Base-by-base conservation (phyloP, 306 rosid species). In the Quercus mongolica region DNA sequence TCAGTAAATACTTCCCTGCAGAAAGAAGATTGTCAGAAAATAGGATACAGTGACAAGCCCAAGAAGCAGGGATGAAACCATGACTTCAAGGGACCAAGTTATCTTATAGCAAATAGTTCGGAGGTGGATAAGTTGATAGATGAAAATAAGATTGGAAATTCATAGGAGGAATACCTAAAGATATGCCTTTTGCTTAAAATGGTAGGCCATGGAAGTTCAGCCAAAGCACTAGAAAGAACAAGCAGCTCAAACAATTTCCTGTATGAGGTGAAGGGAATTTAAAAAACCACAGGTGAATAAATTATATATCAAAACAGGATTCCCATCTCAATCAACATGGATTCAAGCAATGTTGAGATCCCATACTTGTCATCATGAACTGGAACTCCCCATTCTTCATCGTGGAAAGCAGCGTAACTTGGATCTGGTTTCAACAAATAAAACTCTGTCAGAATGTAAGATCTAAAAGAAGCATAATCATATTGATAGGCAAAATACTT, bases 381-480 rank as follows among this genome's bases (percentile, higher is more conserved):
- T 5, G 97, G 93, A 83, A 90, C 84, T 67, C 97, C 97, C 97
- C 97, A 92, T 87, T 90, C 97, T 83, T 89, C 95, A 9, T 92
- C 97, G 19, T 92, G 97, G 83, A 90, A 89, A 83, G 89, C 80
- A 74, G 88, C 91, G 59, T 92, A 92, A 51, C 85, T 80, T 63
- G 86, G 90, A 63, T 90, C 97, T 92, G 85, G 70, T 41, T 72
- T 80, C 79, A 88, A 81, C 35, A 86, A 15, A 73, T 18, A 73
- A 78, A 83, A 23, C 77, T n/a, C 54, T 3, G 81, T 92, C 73
- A 89, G 87, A 68, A 64, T 59, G 79, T 30, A 55, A 76, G 58
- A 62, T 38, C 73, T 15, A 6, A 62, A 76, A 73, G 51, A 86
- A 70, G 65, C 35, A 46, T 8, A 57, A 67, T 77, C 49, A 41